phyloP scores from a whole-genome alignment of 805 yeast species.

The Starmerella geochares region DNA sequence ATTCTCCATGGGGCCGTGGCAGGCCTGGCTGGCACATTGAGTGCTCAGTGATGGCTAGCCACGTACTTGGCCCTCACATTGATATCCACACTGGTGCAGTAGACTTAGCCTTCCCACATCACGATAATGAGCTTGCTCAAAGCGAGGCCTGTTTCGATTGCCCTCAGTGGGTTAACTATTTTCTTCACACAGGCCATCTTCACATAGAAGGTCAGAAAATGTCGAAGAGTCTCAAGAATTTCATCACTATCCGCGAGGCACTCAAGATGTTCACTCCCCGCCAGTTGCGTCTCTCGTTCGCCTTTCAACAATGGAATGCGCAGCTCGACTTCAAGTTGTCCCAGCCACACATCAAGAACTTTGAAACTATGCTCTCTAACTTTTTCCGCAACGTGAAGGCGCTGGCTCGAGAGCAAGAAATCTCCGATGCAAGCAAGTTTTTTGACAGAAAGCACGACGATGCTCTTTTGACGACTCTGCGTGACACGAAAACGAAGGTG shows the following conservation, averaged over 20 bases:
- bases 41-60: slow-evolving; percentile 97
- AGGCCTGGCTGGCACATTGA: slow-evolving; percentile 99
- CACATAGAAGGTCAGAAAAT: slow-evolving; percentile 98
- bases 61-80: slow-evolving; percentile 68
- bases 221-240: slow-evolving; percentile 91
- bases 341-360: slow-evolving; percentile 62
- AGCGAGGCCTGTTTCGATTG: slow-evolving; percentile 85
- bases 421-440: slow-evolving; percentile 47
- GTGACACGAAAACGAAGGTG: slow-evolving; percentile 45
- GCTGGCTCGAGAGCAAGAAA: slow-evolving; percentile 51
- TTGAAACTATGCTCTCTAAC: slow-evolving; percentile 65
- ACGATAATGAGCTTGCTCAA: slow-evolving; percentile 96
- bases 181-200: slow-evolving; percentile 92
- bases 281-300: slow-evolving; percentile 84
- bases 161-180: slow-evolving; percentile 93
- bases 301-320: slow-evolving; percentile 83
- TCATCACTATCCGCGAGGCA: slow-evolving; percentile 89
- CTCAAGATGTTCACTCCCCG: slow-evolving; percentile 58
- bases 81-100: slow-evolving; percentile 97
- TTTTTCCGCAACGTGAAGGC: slow-evolving; percentile 86
- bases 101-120: slow-evolving; percentile 97
- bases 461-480: slow-evolving; percentile 43
- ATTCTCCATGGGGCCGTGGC: slow-evolving; percentile 92
- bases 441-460: slow-evolving; percentile 41
- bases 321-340: slow-evolving; percentile 86